These are phyloP conservation scores for Zoysia matrella DNA, from an alignment of 202 grass and related monocot species.

Conservation along the genomic window DNA sequence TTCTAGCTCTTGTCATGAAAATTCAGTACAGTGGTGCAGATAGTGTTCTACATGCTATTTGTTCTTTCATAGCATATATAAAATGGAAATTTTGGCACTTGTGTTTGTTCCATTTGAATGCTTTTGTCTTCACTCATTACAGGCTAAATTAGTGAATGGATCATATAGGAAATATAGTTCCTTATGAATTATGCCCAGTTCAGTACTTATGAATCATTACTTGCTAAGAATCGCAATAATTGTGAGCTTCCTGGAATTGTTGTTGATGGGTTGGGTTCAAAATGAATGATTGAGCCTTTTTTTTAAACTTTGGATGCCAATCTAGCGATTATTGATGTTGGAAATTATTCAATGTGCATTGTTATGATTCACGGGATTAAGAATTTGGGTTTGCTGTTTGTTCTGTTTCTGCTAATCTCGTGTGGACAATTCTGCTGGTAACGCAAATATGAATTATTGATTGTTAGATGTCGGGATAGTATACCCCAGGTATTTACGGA, in stretches of 20 bases:
- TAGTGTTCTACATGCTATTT: background rate
- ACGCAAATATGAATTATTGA: background rate
- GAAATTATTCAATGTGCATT: constrained; percentile 24
- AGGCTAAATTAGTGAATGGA: background rate
- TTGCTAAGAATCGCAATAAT: background rate
- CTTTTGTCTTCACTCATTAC: background rate
- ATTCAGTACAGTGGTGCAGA: background rate
- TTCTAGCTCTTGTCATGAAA: background rate
- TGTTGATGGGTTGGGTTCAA: background rate
- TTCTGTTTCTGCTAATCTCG: background rate
- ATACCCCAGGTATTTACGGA: too few relatives aligned
- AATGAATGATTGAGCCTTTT: constrained; percentile 2
- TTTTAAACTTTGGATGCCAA: background rate
- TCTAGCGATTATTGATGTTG: background rate
- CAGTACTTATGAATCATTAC: background rate
- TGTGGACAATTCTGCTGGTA: constrained; percentile 11
- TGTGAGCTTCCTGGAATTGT: background rate
- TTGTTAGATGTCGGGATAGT: background rate
- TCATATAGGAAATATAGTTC: constrained; percentile 11
- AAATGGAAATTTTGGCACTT: constrained; percentile 47
- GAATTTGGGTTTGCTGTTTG: background rate
- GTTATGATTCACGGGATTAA: background rate
- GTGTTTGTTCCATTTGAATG: constrained; percentile 25
- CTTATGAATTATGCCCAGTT: constrained; percentile 3
- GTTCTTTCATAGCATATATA: constrained; percentile 28